These are phyloP conservation scores for Rhodotorula kratochvilovae DNA, from an alignment of 768 basidiomycete genomes.

Conservation along the genomic window DNA sequence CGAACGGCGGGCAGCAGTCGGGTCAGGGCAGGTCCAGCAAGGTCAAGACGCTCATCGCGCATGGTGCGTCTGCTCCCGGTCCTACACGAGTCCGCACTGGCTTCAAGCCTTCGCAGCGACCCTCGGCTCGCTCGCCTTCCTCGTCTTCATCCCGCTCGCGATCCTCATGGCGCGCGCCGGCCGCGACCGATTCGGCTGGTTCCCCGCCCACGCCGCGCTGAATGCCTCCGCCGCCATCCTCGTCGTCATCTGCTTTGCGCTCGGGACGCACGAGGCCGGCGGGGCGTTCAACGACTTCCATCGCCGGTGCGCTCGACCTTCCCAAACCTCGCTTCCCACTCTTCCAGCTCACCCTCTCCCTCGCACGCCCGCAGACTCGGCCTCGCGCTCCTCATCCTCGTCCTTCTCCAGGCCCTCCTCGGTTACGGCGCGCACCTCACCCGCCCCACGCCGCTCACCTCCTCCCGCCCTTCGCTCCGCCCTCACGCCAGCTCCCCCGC, in stretches of 20 bases:
- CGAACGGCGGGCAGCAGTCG: background rate
- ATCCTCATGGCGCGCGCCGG: background rate
- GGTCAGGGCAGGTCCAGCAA: too few relatives aligned
- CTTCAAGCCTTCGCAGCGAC: background rate
- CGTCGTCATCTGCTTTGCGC: constrained; percentile 2
- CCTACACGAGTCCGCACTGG: too few relatives aligned
- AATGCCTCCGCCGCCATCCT: background rate
- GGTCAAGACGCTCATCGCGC: background rate
- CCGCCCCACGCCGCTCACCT: background rate
- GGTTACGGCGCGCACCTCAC: constrained; percentile 5
- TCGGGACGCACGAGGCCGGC: background rate
- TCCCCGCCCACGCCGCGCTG: background rate
- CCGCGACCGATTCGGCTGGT: background rate
- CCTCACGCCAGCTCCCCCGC: background rate
- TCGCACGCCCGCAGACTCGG: background rate
- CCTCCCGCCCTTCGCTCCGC: background rate
- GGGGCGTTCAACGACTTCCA: constrained; percentile 1
- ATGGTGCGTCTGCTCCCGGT: background rate
- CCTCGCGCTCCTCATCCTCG: constrained; percentile 11
- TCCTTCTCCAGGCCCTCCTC: constrained; percentile 8
- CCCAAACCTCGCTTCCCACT: too few relatives aligned
- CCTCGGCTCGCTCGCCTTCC: background rate
- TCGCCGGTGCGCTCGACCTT: background rate
- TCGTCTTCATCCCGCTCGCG: background rate
- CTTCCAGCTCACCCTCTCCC: background rate